These are phyloP conservation scores for Hypocreales sp. DNA, from an alignment of 2,329 filamentous ascomycete genomes.

Conservation along the genomic window DNA sequence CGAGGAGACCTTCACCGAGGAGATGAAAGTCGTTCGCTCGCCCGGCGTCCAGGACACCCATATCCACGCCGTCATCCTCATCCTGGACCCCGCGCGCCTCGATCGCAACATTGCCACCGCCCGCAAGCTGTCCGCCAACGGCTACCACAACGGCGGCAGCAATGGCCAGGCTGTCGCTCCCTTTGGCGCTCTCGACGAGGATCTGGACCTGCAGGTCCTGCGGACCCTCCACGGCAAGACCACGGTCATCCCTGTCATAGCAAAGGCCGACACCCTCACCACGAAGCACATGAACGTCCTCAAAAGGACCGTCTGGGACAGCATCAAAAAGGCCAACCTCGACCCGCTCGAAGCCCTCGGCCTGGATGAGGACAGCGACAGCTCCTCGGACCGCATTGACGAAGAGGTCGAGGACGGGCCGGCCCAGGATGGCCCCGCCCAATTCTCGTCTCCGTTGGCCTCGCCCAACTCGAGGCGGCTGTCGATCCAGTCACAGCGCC, in stretches of 20 bases:
- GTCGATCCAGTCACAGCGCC: constrained; percentile 29
- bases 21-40: constrained; percentile 92
- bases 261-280: constrained; percentile 96
- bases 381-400: constrained; percentile 38
- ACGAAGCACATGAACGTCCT: constrained; percentile 83
- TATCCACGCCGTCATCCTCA: constrained; percentile 86
- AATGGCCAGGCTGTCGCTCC: constrained; percentile 20
- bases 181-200: constrained; percentile 64
- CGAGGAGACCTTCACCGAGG: constrained; percentile 91
- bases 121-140: constrained; percentile 36
- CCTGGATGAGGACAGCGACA: constrained; percentile 59
- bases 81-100: constrained; percentile 76
- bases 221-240: constrained; percentile 84
- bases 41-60: constrained; percentile 91
- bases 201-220: constrained; percentile 80
- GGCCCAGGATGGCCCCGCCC: constrained; percentile 17
- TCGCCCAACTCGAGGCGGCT: constrained; percentile 26
- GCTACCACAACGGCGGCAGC: constrained; percentile 32
- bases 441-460: constrained; percentile 15
- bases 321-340: constrained; percentile 69
- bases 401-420: constrained; percentile 44
- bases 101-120: constrained; percentile 65
- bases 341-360: constrained; percentile 81
- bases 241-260: constrained; percentile 85
- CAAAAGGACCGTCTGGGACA: constrained; percentile 82